Percentiles rank a stretch among this genome's conserved stretches.
Conservation (phyloP, 1,284 basidiomycete genomes). For the Microbotryum violaceum region DNA sequence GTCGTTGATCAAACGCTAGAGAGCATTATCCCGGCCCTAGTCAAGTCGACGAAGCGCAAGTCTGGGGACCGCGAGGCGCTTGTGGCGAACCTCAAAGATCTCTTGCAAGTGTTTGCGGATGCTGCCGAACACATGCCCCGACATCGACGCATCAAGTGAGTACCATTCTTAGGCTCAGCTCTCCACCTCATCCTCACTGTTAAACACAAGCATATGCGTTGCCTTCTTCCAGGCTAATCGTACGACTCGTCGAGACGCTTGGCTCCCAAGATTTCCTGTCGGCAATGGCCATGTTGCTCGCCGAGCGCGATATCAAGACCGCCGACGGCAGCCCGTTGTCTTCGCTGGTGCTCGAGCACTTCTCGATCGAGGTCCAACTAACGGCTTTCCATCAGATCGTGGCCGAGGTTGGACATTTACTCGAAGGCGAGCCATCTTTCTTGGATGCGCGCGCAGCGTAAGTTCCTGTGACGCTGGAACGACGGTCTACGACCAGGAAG, state of each 20-base stretch:
- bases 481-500: too few relatives aligned
- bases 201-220: slow-evolving; percentile 18
- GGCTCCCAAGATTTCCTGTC: slow-evolving; percentile 74
- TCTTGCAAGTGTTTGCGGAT: slow-evolving; percentile 80
- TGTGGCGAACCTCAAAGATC: slow-evolving; percentile 44
- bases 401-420: slow-evolving; percentile 57
- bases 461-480: slow-evolving; percentile 32
- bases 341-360: slow-evolving; percentile 57
- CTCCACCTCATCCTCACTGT: too few relatives aligned
- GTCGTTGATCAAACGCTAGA: slow-evolving; percentile 92
- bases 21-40: slow-evolving; percentile 88
- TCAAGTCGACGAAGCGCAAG: slow-evolving; percentile 49
- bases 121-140: slow-evolving; percentile 78
- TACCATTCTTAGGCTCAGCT: slow-evolving; percentile 31
- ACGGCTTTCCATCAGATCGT: slow-evolving; percentile 59
- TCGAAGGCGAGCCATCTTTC: slow-evolving; percentile 50
- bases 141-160: slow-evolving; percentile 69
- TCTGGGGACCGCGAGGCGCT: slow-evolving; percentile 27
- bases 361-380: slow-evolving; percentile 50
- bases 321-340: slow-evolving; percentile 60
- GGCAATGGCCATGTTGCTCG: slow-evolving; percentile 74
- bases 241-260: slow-evolving; percentile 78
- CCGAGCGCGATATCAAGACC: slow-evolving; percentile 61
- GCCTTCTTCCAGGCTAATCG: slow-evolving; percentile 63
- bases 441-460: slow-evolving; percentile 51